A percentile compares a stretch with the other conserved stretches of the same genome.
These are phyloP conservation scores for Amanita rubescens DNA, from an alignment of 768 basidiomycete genomes.

Conservation along the genomic window DNA sequence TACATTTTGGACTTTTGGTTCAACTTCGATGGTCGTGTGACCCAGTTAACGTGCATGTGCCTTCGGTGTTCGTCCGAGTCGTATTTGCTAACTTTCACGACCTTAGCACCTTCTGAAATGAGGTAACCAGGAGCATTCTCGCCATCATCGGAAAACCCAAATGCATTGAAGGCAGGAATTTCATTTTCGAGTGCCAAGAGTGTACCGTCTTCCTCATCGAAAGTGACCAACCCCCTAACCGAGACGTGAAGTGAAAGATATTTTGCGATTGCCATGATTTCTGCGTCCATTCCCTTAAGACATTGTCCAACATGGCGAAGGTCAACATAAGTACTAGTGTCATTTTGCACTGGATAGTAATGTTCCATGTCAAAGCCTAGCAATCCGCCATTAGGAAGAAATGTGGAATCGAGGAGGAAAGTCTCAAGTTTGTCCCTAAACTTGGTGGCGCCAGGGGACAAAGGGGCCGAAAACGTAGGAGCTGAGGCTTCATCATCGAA, in stretches of 20 bases:
- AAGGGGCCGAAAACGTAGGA: background rate
- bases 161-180: background rate
- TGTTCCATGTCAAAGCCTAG: conserved; percentile 21
- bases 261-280: background rate
- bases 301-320: background rate
- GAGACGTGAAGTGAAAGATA: background rate
- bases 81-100: too few species aligned
- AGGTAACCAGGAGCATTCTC: too few species aligned
- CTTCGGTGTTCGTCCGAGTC: too few species aligned
- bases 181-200: background rate
- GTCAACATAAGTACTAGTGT: background rate
- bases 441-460: conserved; percentile 1
- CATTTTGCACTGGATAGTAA: conserved; percentile 22
- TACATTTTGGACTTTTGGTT: background rate
- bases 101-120: too few species aligned
- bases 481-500: background rate
- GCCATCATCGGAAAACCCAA: too few species aligned
- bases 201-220: background rate
- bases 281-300: background rate
- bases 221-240: background rate
- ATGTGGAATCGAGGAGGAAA: conserved; percentile 18
- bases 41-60: background rate
- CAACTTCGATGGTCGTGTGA: background rate
- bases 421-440: conserved; percentile 17
- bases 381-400: conserved; percentile 25